Evolutionary conservation across 2,329 filamentous ascomycete species (phyloP), one percentile per base, ranked within the genome.

Genomic region (Aspergillus aculeatus): DNA sequence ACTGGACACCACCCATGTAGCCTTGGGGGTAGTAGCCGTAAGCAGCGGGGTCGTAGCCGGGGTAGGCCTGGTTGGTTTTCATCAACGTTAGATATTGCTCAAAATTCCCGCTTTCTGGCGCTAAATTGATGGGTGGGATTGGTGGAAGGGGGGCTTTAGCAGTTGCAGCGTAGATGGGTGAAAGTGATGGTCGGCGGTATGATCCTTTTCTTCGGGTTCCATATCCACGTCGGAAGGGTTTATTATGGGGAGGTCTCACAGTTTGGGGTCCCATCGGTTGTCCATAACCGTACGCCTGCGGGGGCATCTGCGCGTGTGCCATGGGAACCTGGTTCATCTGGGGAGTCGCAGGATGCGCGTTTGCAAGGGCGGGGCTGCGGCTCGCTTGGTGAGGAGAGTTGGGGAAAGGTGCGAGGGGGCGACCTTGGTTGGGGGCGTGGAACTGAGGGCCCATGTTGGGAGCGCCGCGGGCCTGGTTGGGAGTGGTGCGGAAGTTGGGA

Each of bases 271-370:
- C 83, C 74, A 83, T 81, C 66, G 82, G 82, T 66, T 81, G 83
- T 66, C 77, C 81, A 71, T 85, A 88, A 74, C 81, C 82, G 69
- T 84, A 82, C 55, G 81, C 81, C 67, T 80, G 80, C 61, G 84
- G 85, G 65, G 85, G 85, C 79, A 88, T 89, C 63, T 84, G 83
- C 48, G 84, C 83, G 61, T 84, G 82, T 59, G 82, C 82, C 75
- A 90, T 89, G 52, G 89, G 83, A 75, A 92, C 87, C 71, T 85
- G 84, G 64, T 82, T 84, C 87, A 87, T 87, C 79, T 89, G 86
- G 63, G 90, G 88, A 31, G 88, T 90, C 63, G 84, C 84, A 59
- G 89, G 87, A 68, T 89, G 83, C 38, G 87, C 86, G 58, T 84
- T 84, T 29, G 86, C 78, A 57, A 90, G 80, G 32, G 87, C 86